phyloP scores from a whole-genome alignment of 2,329 filamentous ascomycete species.

The Cladophialophora chaetospira region DNA sequence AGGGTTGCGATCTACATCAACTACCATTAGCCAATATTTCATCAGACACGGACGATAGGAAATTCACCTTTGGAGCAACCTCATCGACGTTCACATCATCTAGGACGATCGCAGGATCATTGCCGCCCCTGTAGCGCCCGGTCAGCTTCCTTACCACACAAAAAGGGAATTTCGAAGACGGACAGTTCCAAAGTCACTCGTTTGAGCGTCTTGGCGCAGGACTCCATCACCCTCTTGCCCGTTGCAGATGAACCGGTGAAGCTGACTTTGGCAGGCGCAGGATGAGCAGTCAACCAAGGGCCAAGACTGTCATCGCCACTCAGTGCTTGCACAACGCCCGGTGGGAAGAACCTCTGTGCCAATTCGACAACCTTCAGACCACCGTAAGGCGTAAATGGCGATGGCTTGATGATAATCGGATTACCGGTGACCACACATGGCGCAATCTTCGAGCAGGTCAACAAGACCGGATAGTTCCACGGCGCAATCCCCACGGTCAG shows the following conservation, averaged over 20 bases:
- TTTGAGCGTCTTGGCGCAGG: constrained; percentile 50
- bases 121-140: constrained; percentile 57
- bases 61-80: constrained; percentile 60
- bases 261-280: constrained; percentile 46
- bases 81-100: constrained; percentile 67
- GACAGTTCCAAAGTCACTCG: constrained; percentile 60
- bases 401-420: constrained; percentile 60
- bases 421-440: constrained; percentile 56
- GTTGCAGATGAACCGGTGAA: constrained; percentile 44
- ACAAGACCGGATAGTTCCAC: constrained; percentile 56
- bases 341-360: constrained; percentile 58
- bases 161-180: neutral
- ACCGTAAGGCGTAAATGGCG: constrained; percentile 56
- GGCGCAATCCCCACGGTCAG: constrained; percentile 58
- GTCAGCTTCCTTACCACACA: neutral
- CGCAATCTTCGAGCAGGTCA: constrained; percentile 53
- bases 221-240: constrained; percentile 44
- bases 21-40: neutral
- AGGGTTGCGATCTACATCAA: constrained; percentile 11
- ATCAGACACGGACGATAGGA: neutral
- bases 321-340: constrained; percentile 62
- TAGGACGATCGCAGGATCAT: constrained; percentile 65
- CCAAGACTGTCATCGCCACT: constrained; percentile 63
- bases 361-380: constrained; percentile 62
- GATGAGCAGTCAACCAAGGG: constrained; percentile 53